Evolutionary conservation across 129 eudicot species (phyloP).

Genomic region (Flaveria ramosissima): DNA sequence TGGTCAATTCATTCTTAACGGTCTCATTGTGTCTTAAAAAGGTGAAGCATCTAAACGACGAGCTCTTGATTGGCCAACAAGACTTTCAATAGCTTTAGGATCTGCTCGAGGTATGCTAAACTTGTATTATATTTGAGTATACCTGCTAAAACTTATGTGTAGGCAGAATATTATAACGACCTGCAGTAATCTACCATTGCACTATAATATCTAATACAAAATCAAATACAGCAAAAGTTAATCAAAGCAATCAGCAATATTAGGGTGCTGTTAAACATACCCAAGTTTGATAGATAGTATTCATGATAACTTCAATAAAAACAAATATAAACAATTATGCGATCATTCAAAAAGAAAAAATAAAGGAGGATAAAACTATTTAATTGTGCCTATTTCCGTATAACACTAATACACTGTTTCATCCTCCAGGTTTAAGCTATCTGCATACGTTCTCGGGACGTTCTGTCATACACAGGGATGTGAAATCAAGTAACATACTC

Average conservation of each 20-base stretch:
- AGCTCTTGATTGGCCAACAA: constrained; percentile 83
- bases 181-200: constrained; percentile 1
- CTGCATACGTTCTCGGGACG: constrained; percentile 80
- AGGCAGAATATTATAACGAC: not conserved
- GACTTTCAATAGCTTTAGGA: constrained; percentile 86
- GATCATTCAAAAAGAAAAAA: not conserved
- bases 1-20: not conserved
- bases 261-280: constrained; percentile 8
- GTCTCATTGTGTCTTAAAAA: constrained; percentile 30
- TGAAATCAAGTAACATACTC: constrained; percentile 86
- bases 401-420: constrained; percentile 21
- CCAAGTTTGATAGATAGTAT: not conserved
- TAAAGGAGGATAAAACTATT: not conserved
- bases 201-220: not conserved
- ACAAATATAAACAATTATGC: not conserved
- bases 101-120: constrained; percentile 83
- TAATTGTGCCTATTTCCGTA: not conserved
- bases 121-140: constrained; percentile 1
- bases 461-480: constrained; percentile 75
- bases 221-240: not conserved
- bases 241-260: constrained; percentile 14
- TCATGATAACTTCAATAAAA: not conserved
- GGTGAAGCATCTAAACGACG: constrained; percentile 77
- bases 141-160: not conserved
- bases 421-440: constrained; percentile 63